A percentile compares a stretch with the other conserved stretches of the same genome.
Conservation (phyloP, 768 basidiomycete genomes). For the Xerocomellus amylosporus region DNA sequence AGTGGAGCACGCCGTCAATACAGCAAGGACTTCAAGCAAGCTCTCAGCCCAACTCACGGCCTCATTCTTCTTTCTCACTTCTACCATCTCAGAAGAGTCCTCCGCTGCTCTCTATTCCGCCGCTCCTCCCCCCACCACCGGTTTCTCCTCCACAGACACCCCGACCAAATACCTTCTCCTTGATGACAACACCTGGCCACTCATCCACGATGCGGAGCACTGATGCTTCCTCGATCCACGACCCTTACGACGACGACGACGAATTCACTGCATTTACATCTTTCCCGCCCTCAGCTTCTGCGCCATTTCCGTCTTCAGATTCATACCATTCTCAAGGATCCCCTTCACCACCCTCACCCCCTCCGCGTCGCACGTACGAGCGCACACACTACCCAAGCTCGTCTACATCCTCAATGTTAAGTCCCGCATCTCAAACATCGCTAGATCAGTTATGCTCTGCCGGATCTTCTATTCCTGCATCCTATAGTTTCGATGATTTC, state of each 20-base stretch:
- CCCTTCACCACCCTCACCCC: slow-evolving; percentile 30
- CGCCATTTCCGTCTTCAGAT: slow-evolving; percentile 4
- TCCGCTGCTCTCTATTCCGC: slow-evolving; percentile 25
- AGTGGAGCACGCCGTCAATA: slow-evolving; percentile 3
- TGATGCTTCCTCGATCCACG: slow-evolving; percentile 8
- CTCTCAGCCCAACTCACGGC: slow-evolving; percentile 15
- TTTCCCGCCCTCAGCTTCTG: slow-evolving; percentile 21
- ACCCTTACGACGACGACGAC: slow-evolving; percentile 35
- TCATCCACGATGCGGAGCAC: slow-evolving; percentile 6
- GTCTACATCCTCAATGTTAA: slow-evolving; percentile 27
- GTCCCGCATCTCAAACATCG: slow-evolving; percentile 22
- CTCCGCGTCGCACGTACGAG: slow-evolving; percentile 25
- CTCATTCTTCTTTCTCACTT: slow-evolving; percentile 20
- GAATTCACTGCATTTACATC: slow-evolving; percentile 54
- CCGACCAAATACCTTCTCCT: slow-evolving; percentile 14
- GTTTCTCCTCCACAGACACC: slow-evolving; percentile 34
- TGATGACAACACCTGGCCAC: slow-evolving; percentile 7
- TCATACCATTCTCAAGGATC: slow-evolving; percentile 13
- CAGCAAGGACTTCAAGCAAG: slow-evolving; percentile 19
- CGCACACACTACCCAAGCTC: slow-evolving; percentile 22
- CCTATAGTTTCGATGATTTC: slow-evolving; percentile 49
- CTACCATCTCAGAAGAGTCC: slow-evolving; percentile 25
- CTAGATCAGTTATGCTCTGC: slow-evolving; percentile 20
- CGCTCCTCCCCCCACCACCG: slow-evolving; percentile 32
- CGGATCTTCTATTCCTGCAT: slow-evolving; percentile 23